These are phyloP conservation scores for Pachyrhizus erosus DNA, from an alignment of 306 rosid genomes.

Conservation along the genomic window DNA sequence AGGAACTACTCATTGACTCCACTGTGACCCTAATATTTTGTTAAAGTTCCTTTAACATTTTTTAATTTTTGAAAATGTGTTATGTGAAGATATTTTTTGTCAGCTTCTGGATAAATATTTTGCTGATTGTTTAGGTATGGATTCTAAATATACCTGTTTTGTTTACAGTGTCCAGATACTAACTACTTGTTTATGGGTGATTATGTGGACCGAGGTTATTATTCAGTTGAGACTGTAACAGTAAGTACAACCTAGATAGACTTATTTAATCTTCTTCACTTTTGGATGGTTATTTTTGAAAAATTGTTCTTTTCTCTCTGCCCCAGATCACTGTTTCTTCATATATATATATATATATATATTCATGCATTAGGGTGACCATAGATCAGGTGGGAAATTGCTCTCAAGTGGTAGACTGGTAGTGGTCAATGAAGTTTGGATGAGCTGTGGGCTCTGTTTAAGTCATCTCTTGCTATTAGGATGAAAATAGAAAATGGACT, in stretches of 20 bases:
- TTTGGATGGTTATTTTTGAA: conserved; percentile 13
- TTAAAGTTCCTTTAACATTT: conserved; percentile 2
- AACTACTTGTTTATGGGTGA: conserved; percentile 99
- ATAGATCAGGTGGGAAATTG: conserved; percentile 2
- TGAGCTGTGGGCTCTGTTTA: conserved; percentile 20
- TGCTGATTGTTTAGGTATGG: conserved; percentile 28
- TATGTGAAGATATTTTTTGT: conserved; percentile 22
- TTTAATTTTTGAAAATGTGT: conserved; percentile 30
- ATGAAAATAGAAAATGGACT: background rate
- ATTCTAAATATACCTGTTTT: conserved; percentile 31
- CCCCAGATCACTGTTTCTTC: too few relatives aligned
- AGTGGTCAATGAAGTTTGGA: conserved; percentile 21
- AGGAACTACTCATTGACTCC: conserved; percentile 43
- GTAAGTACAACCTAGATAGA: conserved; percentile 56
- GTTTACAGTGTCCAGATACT: conserved; percentile 95
- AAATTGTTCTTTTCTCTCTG: background rate
- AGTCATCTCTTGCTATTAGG: conserved; percentile 4
- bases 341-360: too few relatives aligned
- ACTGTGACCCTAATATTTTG: conserved; percentile 35
- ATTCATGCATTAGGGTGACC: conserved; percentile 32
- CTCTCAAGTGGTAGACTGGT: background rate
- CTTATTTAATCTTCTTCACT: conserved; percentile 10
- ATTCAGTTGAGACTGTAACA: conserved; percentile 98
- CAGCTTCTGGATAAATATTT: conserved; percentile 27
- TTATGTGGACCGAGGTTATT: conserved; percentile 99